Conservation (phyloP, 1,139 yeast genomes). For the Blastobotrys petasosporus region DNA sequence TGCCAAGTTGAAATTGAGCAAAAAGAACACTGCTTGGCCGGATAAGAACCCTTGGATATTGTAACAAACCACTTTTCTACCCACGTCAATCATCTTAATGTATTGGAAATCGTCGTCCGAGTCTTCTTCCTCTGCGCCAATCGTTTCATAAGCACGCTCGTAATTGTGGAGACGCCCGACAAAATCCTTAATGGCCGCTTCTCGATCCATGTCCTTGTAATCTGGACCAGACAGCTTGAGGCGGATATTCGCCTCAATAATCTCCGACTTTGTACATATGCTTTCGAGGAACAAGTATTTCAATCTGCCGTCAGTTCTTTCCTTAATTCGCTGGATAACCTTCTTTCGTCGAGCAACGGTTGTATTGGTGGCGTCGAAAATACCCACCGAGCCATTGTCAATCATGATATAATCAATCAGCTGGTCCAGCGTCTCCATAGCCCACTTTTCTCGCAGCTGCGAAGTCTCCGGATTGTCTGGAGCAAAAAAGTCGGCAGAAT, state of each 20-base stretch:
- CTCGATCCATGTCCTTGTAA: constrained; percentile 79
- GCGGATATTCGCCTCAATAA: constrained; percentile 75
- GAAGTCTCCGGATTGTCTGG: constrained; percentile 68
- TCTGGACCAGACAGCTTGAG: constrained; percentile 92
- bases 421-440: constrained; percentile 86
- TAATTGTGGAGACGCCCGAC: constrained; percentile 75
- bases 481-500: constrained; percentile 78
- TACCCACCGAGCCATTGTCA: constrained; percentile 88
- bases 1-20: constrained; percentile 81
- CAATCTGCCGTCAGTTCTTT: constrained; percentile 64
- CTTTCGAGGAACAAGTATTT: constrained; percentile 83
- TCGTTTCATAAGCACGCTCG: constrained; percentile 84
- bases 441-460: constrained; percentile 84
- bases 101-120: constrained; percentile 63
- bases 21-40: constrained; percentile 86
- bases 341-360: constrained; percentile 65
- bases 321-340: constrained; percentile 63
- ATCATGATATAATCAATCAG: constrained; percentile 70
- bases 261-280: constrained; percentile 70
- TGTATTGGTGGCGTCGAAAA: constrained; percentile 88
- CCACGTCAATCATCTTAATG: constrained; percentile 93
- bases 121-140: constrained; percentile 66
- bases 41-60: constrained; percentile 89
- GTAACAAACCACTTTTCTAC: constrained; percentile 85
- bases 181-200: constrained; percentile 72